Evolutionary conservation across 1,284 basidiomycete genomes (phyloP).

Genomic region (Fomitopsis palustris): DNA sequence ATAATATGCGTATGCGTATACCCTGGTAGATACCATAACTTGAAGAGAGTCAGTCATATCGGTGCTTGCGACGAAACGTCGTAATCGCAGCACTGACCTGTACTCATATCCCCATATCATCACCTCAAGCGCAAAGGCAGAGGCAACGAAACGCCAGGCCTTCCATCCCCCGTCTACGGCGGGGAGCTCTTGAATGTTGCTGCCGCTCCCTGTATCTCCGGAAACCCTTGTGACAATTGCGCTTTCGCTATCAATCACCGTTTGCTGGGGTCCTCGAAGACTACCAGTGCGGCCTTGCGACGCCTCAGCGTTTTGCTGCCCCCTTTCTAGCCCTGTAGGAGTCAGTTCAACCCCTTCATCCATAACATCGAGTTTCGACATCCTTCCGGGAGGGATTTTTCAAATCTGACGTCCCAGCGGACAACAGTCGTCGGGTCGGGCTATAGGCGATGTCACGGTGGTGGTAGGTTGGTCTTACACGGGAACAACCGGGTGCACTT

Average conservation of each 20-base stretch:
- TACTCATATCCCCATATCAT: slow-evolving; percentile 11
- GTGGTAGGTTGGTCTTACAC: too few relatives aligned
- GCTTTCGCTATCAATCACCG: neutral
- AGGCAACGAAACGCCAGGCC: slow-evolving; percentile 10
- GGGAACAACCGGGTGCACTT: too few relatives aligned
- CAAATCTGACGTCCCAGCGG: too few relatives aligned
- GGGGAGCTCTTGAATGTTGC: slow-evolving; percentile 4
- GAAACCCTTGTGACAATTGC: neutral
- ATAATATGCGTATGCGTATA: too few relatives aligned
- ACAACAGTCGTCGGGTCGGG: too few relatives aligned
- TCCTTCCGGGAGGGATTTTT: too few relatives aligned
- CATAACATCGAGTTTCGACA: neutral
- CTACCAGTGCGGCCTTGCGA: too few relatives aligned
- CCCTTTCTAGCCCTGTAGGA: neutral
- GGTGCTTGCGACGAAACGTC: too few relatives aligned
- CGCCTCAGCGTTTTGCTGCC: too few relatives aligned
- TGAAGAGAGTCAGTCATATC: too few relatives aligned
- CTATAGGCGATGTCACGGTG: too few relatives aligned
- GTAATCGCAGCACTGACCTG: slow-evolving; percentile 1
- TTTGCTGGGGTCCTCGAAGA: neutral
- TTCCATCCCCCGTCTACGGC: slow-evolving; percentile 8
- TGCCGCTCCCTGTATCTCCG: neutral
- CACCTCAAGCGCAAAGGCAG: slow-evolving; percentile 7
- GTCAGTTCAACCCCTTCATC: neutral
- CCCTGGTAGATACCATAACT: slow-evolving; percentile 14